Base-by-base conservation (phyloP, 305 asterid genomes). In the Fraxinus xanthoxyloides region DNA sequence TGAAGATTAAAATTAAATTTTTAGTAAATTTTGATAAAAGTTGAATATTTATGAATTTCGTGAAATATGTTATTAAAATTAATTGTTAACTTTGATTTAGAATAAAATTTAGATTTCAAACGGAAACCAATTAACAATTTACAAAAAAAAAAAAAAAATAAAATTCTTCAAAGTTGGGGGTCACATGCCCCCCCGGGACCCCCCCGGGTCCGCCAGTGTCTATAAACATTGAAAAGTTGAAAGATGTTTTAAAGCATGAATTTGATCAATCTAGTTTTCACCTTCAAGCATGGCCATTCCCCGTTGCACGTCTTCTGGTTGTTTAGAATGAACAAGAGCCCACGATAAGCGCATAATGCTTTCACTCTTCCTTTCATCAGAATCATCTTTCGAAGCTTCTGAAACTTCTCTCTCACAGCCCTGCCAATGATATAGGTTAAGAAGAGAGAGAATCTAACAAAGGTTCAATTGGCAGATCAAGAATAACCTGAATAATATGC, bases 271-370 rank as follows among this genome's bases (percentile, higher is more conserved):
- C 63, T 54, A 24, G 82, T 59, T 59, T 72, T 82, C 77, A 92
- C 98, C 95, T 91, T 94, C 94, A 80, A 94, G 94, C 97, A 92
- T 92, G 83, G 90, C 90, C 24, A 90, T 89, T 84, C 97, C 98
- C 72, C 94, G 90, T 73, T 90, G 93, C 82, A 90, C 86, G 73
- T 94, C 93, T 78, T 88, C 94, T 23, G 90, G 90, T 80, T 84
- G 83, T 75, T 80, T 89, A 59, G 95, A 92, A 89, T 94, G 97
- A 80, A 90, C 94, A 79, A 94, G 92, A 76, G 95, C 97, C 97
- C 97, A 94, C 17, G 97, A 92, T 82, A 94, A 81, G 21, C 97
- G 88, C 97, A 93, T 87, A 26, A 93, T 88, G 77, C 93, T 80
- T 76, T 92, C 97, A 80, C 78, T 87, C 77, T 82, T 83, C 30